phyloP scores from a whole-genome alignment of 345 rosid genomes.

The Rhodomyrtus tomentosa region DNA sequence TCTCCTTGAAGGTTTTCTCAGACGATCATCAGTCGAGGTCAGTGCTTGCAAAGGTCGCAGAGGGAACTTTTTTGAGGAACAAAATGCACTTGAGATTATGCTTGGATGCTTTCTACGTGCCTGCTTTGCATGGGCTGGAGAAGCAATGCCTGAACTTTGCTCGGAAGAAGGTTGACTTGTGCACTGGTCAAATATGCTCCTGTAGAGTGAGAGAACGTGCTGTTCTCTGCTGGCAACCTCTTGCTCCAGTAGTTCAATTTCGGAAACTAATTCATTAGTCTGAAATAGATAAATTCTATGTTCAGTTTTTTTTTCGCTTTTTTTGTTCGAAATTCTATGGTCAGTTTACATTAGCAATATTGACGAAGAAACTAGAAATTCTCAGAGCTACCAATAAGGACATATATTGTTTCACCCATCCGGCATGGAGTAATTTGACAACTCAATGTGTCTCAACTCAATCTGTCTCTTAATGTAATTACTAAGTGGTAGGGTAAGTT shows the following conservation, averaged over 20 bases:
- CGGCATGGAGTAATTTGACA: background rate
- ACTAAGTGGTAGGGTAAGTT: background rate
- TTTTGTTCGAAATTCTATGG: background rate
- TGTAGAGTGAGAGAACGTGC: slow-evolving; percentile 68
- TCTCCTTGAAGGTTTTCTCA: slow-evolving; percentile 30
- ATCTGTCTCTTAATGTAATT: background rate
- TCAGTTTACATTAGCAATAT: background rate
- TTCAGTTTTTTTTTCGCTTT: too few species aligned
- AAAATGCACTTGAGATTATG: slow-evolving; percentile 70
- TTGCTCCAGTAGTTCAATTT: slow-evolving; percentile 78
- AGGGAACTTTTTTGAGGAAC: slow-evolving; percentile 68
- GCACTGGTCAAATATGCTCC: slow-evolving; percentile 57
- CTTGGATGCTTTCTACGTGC: slow-evolving; percentile 60
- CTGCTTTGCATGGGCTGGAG: slow-evolving; percentile 66
- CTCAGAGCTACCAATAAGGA: background rate
- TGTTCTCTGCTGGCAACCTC: slow-evolving; percentile 77
- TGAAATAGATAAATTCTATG: slow-evolving; percentile 12
- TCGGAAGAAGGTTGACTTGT: slow-evolving; percentile 45
- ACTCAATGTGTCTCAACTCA: background rate
- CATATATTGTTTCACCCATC: background rate
- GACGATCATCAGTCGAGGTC: slow-evolving; percentile 26
- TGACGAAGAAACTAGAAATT: background rate
- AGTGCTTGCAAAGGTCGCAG: slow-evolving; percentile 46
- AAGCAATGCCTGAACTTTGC: slow-evolving; percentile 47
- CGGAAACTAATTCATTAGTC: slow-evolving; percentile 73